These are phyloP conservation scores for Fusarium hostae DNA, from an alignment of 2,329 filamentous ascomycete species.

Conservation along the genomic window DNA sequence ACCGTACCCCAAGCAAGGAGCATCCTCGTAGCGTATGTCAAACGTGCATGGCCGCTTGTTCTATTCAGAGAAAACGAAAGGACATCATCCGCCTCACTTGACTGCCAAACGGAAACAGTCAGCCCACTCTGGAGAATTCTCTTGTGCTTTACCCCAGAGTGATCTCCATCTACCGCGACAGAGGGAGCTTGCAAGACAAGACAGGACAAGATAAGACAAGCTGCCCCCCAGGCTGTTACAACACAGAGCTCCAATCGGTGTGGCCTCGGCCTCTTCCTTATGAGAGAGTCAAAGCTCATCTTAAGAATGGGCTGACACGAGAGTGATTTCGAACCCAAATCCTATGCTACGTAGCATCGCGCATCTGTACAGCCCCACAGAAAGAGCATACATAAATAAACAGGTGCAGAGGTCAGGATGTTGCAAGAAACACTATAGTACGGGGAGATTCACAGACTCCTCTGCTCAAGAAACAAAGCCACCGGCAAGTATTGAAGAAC, in stretches of 20 bases:
- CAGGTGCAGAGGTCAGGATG: neutral
- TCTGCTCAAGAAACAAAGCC: neutral
- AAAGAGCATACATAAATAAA: neutral
- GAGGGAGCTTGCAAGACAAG: neutral
- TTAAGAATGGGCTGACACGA: conserved; percentile 14
- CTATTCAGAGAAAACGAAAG: neutral
- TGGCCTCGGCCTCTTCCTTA: neutral
- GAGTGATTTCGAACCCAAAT: neutral
- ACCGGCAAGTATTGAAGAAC: neutral
- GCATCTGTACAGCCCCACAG: neutral
- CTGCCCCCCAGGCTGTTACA: neutral
- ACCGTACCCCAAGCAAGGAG: conserved; percentile 1
- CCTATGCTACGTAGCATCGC: conserved; percentile 21
- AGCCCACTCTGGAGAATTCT: conserved; percentile 1
- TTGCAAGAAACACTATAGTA: neutral
- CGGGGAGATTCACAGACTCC: neutral
- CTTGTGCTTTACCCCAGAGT: conserved; percentile 5
- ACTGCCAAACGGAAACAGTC: neutral
- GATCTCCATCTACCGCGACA: neutral
- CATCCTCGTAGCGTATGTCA: conserved; percentile 11
- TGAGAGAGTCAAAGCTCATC: neutral
- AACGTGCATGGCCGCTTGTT: neutral
- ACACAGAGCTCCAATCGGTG: conserved; percentile 11
- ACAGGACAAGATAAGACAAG: neutral
- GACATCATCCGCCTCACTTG: neutral